These are phyloP conservation scores for Phanerodontia chrysosporium DNA, from an alignment of 768 basidiomycete genomes.

Conservation along the genomic window DNA sequence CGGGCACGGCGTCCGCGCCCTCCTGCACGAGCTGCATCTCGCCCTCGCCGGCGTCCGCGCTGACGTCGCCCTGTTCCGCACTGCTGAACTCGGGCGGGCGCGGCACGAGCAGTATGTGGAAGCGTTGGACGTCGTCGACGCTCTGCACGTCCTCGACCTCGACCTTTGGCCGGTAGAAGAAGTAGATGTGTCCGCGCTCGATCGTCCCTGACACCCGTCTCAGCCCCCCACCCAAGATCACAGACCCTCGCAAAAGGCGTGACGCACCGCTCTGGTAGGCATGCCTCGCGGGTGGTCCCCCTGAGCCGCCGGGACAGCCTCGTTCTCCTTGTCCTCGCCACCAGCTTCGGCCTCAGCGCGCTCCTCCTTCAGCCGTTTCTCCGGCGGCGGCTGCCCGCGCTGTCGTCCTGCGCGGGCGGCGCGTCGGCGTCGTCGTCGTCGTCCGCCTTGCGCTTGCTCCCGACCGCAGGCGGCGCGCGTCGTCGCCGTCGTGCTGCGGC, in stretches of 20 bases:
- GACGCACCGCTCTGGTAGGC: constrained; percentile 20
- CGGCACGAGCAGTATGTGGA: constrained; percentile 60
- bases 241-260: neutral
- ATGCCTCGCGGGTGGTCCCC: constrained; percentile 15
- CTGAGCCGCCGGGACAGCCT: neutral
- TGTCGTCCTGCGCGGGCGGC: constrained; percentile 3
- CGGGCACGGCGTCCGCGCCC: constrained; percentile 49
- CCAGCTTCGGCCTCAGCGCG: constrained; percentile 3
- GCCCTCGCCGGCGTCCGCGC: constrained; percentile 17
- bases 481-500: neutral
- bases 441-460: constrained; percentile 20
- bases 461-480: constrained; percentile 2
- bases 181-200: constrained; percentile 59
- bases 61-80: constrained; percentile 5
- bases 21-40: constrained; percentile 40
- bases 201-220: constrained; percentile 39
- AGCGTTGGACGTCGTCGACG: constrained; percentile 52
- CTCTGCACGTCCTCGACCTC: constrained; percentile 48
- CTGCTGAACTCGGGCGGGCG: constrained; percentile 42
- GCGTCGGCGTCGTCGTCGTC: constrained; percentile 9
- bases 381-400: constrained; percentile 11
- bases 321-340: constrained; percentile 5
- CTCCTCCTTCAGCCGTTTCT: constrained; percentile 23
- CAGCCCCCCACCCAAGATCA: no score
- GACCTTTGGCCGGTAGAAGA: constrained; percentile 60